Evolutionary conservation across 441 rosid species (phyloP), one percentile per base, ranked within the genome.

Genomic region (Syzygium malaccense): DNA sequence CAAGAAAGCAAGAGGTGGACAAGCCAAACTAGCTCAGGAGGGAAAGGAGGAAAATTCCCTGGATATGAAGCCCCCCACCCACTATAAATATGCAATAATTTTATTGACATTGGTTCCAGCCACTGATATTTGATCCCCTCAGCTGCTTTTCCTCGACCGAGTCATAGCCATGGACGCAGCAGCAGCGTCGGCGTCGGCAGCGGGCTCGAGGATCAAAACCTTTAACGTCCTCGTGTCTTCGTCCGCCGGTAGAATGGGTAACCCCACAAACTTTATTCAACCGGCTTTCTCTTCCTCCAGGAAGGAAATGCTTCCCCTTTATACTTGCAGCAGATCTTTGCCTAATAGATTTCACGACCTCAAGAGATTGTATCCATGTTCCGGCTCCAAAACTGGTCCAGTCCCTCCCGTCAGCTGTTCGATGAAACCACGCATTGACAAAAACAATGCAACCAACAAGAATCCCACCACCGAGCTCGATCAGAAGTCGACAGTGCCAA

Each of bases 111-210:
- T 71, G 83, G 17, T 71, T 71, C 41, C 51, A 37, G 83, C 51
- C 83, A 37, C 28, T 71, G 83, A 11, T 37, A 71, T 71, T 37
- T 6, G 83, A 71, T 37, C 51, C 83, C 83, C 83, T 37, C 49
- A 23, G 51, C 83, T 71, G 51, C 83, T 37, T 71, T 37, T 71
- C 83, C 45, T 71, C 83, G 7, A 20, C 83, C 6, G 83, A 37
- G 83, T 71, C 57, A 56, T 78, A 32, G 91, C 94, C 91, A 94
- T 93, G 95, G 95, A 92, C 85, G 53, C 89, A 62, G 62, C 88
- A n/a, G 78, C 90, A 23, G 83, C 89, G 15, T 71, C 85, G 23
- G 49, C 45, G 45, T 41, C 8, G 8, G 45, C 48, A 7, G 48
- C 88, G 20, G 51, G 80, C 48, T 71, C 17, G 45, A 64, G 89